A percentile compares a stretch with the other conserved stretches of the same genome.
phyloP scores from a whole-genome alignment of 192 early-diverging fungal genomes.

The Backusella tuberculispora region DNA sequence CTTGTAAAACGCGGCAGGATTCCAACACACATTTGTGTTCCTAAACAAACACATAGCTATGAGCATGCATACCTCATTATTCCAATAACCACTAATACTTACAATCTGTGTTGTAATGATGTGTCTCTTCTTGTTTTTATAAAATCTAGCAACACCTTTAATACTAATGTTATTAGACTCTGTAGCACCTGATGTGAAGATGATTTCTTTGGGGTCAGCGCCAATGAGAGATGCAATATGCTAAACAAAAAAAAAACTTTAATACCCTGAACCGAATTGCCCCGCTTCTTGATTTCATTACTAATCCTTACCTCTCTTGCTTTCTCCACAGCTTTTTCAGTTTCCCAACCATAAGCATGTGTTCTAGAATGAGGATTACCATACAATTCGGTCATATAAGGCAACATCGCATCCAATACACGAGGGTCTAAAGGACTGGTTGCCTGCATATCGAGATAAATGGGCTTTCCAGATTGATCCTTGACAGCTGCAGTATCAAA shows the following conservation, averaged over 20 bases:
- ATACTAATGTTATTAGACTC: conserved; percentile 95
- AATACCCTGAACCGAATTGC: conserved; percentile 5
- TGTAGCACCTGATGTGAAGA: conserved; percentile 96
- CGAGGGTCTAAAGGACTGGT: conserved; percentile 93
- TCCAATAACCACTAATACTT: conserved; percentile 1
- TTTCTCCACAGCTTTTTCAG: conserved; percentile 85
- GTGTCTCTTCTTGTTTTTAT: conserved; percentile 92
- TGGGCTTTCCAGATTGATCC: conserved; percentile 59
- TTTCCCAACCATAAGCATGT: conserved; percentile 97
- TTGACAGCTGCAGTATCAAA: conserved; percentile 50
- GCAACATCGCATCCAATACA: conserved; percentile 93
- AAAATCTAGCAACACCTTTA: conserved; percentile 95
- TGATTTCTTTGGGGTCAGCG: conserved; percentile 94
- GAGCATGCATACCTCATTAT: neutral
- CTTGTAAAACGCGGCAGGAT: conserved; percentile 93
- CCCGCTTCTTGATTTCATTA: conserved; percentile 12
- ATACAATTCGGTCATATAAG: conserved; percentile 87
- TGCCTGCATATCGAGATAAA: conserved; percentile 95
- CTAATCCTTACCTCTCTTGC: conserved; percentile 72
- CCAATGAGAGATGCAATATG: conserved; percentile 86
- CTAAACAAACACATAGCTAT: conserved; percentile 33
- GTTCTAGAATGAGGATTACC: conserved; percentile 98
- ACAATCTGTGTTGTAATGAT: conserved; percentile 94
- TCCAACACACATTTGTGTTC: conserved; percentile 99
- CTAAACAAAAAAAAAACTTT: conserved; percentile 43